Base-by-base conservation (phyloP, 345 rosid species). In the Aegle marmelos region DNA sequence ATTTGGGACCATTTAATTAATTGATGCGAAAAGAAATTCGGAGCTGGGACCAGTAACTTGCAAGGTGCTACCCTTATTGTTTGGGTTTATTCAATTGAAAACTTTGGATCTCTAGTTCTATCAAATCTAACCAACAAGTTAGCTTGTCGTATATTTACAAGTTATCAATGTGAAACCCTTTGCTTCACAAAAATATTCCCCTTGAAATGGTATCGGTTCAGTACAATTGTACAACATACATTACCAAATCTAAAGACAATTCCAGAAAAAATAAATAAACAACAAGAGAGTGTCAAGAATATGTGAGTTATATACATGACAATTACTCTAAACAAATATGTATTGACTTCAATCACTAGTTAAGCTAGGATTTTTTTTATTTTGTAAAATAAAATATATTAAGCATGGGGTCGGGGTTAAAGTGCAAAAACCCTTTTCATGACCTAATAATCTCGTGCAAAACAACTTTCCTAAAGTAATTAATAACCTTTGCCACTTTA, bases 1-100 rank as follows among this genome's bases (percentile, higher is more conserved):
- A 7, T 53, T 4, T 37, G 79, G 73, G 83, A 76, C 72, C 79
- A 70, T 75, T 62, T 48, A 37, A 41, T 68, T 70, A 56, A 48
- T 48, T 5, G 57, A 53, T 53, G 57, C 6, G 3, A 53, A 17
- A 53, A 16, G 19, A 53, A 53, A 53, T 24, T 41, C 22, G 37
- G 57, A 11, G 54, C 4, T 54, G 48, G 75, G 75, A 72, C 75
- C 75, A 57, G 0, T 31, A 16, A 4, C 22, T 21, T 36, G 28
- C 76, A 57, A 34, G 34, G 33, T 6, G 24, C 37, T 36, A 67
- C 56, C 76, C 22, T 59, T 16, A 58, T 61, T 24, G 48, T 14
- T 57, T 25, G 39, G 57, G 27, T 60, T 59, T 25, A 73, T 25
- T 25, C 37, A 17, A 73, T 39, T 60, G 36, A 27, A 60, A 61